A percentile compares a stretch with the other conserved stretches of the same genome.
phyloP scores from a whole-genome alignment of 768 basidiomycete genomes.

The Calocybe cyanea region DNA sequence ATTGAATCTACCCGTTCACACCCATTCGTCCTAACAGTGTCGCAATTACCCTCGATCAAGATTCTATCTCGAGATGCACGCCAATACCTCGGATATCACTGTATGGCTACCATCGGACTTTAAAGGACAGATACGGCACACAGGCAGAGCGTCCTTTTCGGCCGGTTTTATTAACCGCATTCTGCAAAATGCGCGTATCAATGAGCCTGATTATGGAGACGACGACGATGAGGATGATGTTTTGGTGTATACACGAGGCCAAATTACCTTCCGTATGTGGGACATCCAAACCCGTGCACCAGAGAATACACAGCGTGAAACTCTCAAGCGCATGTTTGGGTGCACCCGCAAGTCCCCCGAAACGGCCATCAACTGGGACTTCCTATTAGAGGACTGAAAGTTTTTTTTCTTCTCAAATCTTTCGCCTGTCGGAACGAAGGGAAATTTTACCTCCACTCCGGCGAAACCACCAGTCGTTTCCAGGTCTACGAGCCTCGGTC shows the following conservation, averaged over 20 bases:
- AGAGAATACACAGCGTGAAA: constrained; percentile 60
- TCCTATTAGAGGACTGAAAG: constrained; percentile 65
- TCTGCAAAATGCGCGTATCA: constrained; percentile 46
- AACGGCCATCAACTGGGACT: constrained; percentile 72
- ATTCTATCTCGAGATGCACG: constrained; percentile 64
- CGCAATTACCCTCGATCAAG: constrained; percentile 49
- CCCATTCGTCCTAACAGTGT: constrained; percentile 38
- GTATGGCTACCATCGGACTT: constrained; percentile 81
- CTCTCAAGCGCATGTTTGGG: constrained; percentile 60
- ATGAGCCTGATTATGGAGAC: constrained; percentile 33
- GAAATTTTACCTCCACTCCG: background rate
- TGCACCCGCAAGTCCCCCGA: constrained; percentile 53
- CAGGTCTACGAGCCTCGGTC: constrained; percentile 4
- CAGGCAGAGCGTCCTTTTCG: constrained; percentile 54
- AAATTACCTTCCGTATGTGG: constrained; percentile 75
- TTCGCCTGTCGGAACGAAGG: no score
- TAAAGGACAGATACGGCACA: constrained; percentile 58
- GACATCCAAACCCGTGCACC: constrained; percentile 63
- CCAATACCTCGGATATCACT: constrained; percentile 64
- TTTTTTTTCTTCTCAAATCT: background rate
- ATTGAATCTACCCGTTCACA: constrained; percentile 10
- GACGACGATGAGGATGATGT: constrained; percentile 55
- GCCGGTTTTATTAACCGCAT: constrained; percentile 74
- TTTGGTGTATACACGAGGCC: constrained; percentile 55
- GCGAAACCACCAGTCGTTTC: constrained; percentile 2